A percentile compares a stretch with the other conserved stretches of the same genome.
These are phyloP conservation scores for Microthyrium microscopicum DNA, from an alignment of 2,329 filamentous ascomycete species.

Conservation along the genomic window DNA sequence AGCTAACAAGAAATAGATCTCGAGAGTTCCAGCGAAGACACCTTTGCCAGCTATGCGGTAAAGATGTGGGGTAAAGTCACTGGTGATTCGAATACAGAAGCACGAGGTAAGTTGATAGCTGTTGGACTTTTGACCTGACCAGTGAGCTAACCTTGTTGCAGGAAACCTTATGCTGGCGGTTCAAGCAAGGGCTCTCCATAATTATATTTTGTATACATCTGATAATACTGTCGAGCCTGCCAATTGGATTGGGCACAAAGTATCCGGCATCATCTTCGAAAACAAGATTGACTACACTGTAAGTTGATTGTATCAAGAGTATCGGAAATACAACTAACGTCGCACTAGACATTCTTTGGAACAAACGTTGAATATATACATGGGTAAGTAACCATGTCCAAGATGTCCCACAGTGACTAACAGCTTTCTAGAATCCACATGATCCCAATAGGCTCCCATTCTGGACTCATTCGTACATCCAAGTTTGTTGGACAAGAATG, in stretches of 20 bases:
- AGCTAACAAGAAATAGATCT: conserved; percentile 62
- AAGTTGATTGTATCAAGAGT: no score
- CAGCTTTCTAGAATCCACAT: no score
- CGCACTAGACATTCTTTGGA: conserved; percentile 37
- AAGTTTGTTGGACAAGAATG: conserved; percentile 43
- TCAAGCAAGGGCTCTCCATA: conserved; percentile 52
- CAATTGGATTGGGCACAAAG: conserved; percentile 67
- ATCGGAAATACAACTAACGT: no score
- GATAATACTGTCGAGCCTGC: conserved; percentile 56
- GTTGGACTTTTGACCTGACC: no score
- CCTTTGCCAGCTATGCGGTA: conserved; percentile 69
- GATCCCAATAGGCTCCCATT: conserved; percentile 1
- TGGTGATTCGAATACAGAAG: conserved; percentile 65
- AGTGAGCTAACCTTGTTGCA: no score
- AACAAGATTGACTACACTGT: conserved; percentile 83
- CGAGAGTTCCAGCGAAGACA: conserved; percentile 82
- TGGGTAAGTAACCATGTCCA: no score
- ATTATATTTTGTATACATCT: conserved; percentile 66
- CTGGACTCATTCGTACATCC: conserved; percentile 35
- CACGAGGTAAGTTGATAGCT: no score
- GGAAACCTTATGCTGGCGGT: conserved; percentile 77
- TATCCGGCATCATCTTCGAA: conserved; percentile 59
- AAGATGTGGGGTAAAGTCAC: conserved; percentile 84
- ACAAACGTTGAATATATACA: conserved; percentile 5
- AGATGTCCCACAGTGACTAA: no score